These are phyloP conservation scores for Pseudogymnoascus sp. DNA, from an alignment of 2,329 filamentous ascomycete genomes.

Conservation along the genomic window DNA sequence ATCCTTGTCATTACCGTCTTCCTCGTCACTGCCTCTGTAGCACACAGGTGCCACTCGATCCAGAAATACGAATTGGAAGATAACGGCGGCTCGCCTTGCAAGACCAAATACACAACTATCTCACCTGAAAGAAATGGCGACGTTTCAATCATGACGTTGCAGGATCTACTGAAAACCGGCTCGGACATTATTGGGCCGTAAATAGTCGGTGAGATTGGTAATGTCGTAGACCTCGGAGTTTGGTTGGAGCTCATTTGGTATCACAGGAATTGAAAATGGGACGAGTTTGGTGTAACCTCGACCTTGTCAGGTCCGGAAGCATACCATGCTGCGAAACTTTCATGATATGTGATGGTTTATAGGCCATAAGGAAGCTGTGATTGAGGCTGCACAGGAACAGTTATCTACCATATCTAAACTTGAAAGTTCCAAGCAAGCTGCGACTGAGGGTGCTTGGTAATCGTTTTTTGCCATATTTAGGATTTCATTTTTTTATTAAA, in stretches of 20 bases:
- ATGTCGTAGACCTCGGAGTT: not conserved
- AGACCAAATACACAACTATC: not conserved
- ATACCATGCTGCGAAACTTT: not conserved
- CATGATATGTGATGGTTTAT: not conserved
- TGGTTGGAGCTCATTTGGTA: not conserved
- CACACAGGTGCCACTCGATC: not conserved
- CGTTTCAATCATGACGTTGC: not conserved
- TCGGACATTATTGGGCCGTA: not conserved
- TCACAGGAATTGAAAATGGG: not conserved
- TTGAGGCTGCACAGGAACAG: not conserved
- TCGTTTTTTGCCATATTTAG: no score
- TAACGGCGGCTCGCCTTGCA: not conserved
- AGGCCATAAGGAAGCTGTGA: not conserved
- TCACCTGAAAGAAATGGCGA: no score
- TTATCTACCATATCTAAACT: no score
- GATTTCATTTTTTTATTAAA: no score
- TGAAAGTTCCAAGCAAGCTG: no score
- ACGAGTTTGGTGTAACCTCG: not conserved
- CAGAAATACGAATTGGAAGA: not conserved
- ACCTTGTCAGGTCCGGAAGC: not conserved
- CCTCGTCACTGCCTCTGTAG: not conserved
- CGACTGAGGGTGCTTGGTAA: no score
- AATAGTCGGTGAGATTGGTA: not conserved
- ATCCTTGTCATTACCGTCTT: not conserved
- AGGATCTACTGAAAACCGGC: not conserved